Evolutionary conservation across 2,329 filamentous ascomycete species (phyloP), one percentile per base, ranked within the genome.

Genomic region (Decorospora gaudefroyi): DNA sequence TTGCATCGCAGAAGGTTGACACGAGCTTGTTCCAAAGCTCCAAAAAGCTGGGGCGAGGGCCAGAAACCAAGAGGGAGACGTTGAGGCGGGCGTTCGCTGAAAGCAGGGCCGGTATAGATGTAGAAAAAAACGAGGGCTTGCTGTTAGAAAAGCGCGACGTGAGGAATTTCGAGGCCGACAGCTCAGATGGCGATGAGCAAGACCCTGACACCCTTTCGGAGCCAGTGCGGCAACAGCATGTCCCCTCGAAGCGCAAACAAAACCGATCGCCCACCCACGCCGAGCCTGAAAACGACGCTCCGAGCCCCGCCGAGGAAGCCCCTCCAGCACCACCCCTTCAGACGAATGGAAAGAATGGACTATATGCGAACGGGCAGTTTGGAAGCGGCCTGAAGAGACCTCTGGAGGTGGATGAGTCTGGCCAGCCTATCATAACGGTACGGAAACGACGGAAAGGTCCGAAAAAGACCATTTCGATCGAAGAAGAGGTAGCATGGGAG

Each of bases 351-450:
- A n/a, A n/a, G n/a, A n/a, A n/a, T n/a, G n/a, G n/a, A n/a, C n/a
- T 31, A 21, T 36, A 44, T 13, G 35, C 44, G 30, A 40, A 33
- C 22, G 61, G 56, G 2, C 35, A 55, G 5, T 72, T 82, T 39
- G 93, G 93, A 13, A 86, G 84, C 49, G 93, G 93, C 5, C 71
- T 99, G 46, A 97, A 97, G 69, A 81, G 91, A 28, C 90, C 91
- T 1, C 75, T 99, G 8, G 88, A 95, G 30, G 57, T 90, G 7
- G 90, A 89, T 51, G 84, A 88, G 1, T 83, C 86, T 46, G 90
- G 92, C 5, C 83, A 83, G 42, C 93, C 92, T 0, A 76, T 96
- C 2, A 83, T 97, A 37, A 86, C 87, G 63, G 93, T 90, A 66
- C 81, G 90, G 37, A 90, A 92, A 69, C 86, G 86, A 56, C 79